These are phyloP conservation scores for Dacryopinax primogenitus DNA, from an alignment of 768 basidiomycete genomes.

Conservation along the genomic window DNA sequence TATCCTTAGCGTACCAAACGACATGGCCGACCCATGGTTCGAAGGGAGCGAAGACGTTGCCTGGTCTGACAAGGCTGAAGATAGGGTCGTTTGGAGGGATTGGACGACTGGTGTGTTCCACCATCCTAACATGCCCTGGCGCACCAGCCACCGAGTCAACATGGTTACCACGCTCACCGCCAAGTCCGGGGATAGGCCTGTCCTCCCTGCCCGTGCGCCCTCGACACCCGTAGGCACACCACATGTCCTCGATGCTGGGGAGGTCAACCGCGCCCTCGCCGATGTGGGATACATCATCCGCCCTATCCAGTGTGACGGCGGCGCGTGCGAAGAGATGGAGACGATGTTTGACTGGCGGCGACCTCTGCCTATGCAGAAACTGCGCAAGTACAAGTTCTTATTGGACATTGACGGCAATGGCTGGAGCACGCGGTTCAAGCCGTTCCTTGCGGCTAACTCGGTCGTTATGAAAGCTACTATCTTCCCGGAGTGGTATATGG, in stretches of 20 bases:
- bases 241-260: background rate
- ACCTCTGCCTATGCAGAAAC: background rate
- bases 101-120: conserved; percentile 57
- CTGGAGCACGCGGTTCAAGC: conserved; percentile 21
- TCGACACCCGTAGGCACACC: conserved; percentile 19
- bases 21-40: conserved; percentile 18
- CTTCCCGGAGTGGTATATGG: conserved; percentile 18
- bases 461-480: conserved; percentile 25
- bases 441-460: conserved; percentile 15
- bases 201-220: conserved; percentile 17
- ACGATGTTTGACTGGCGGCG: conserved; percentile 21
- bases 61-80: conserved; percentile 52
- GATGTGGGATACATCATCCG: conserved; percentile 24
- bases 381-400: conserved; percentile 17
- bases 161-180: conserved; percentile 37
- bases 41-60: conserved; percentile 28
- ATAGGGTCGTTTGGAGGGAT: conserved; percentile 58
- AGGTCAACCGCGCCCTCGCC: conserved; percentile 21
- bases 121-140: conserved; percentile 34
- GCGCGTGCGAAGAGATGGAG: conserved; percentile 18
- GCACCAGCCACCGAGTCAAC: conserved; percentile 38
- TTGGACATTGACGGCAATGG: conserved; percentile 19
- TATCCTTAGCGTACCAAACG: background rate
- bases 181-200: conserved; percentile 25
- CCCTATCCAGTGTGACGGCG: conserved; percentile 24